A percentile compares a stretch with the other conserved stretches of the same genome.
phyloP scores from a whole-genome alignment of 306 rosid species.

The Lotus japonicus region DNA sequence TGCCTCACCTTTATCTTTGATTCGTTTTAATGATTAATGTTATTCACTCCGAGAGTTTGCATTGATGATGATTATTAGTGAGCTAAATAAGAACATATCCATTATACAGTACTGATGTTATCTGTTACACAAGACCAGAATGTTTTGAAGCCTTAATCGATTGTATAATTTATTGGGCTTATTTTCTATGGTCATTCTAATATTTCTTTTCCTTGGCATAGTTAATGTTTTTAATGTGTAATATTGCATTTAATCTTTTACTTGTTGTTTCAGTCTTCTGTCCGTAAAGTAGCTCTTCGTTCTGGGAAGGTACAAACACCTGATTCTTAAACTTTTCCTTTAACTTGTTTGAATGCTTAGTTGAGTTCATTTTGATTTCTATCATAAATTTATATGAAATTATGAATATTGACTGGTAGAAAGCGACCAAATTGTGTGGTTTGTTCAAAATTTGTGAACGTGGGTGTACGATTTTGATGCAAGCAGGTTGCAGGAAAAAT shows the following conservation, averaged over 20 bases:
- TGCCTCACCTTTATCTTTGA: not conserved
- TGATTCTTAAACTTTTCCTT: conserved; percentile 15
- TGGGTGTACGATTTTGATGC: too few species aligned
- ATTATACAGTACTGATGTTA: not conserved
- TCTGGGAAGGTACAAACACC: conserved; percentile 66
- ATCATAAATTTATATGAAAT: not conserved
- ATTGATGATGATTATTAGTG: not conserved
- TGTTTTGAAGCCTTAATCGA: not conserved
- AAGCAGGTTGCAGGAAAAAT: too few species aligned
- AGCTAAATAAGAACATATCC: not conserved
- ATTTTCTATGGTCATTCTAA: not conserved
- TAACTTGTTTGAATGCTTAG: not conserved
- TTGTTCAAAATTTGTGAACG: too few species aligned
- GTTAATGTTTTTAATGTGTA: not conserved
- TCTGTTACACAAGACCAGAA: not conserved
- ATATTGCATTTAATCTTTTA: conserved; percentile 8
- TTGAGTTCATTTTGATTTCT: not conserved
- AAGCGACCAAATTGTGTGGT: too few species aligned
- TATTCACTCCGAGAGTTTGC: not conserved
- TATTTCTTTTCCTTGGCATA: not conserved
- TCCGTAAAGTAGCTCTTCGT: conserved; percentile 75
- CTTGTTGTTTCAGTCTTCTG: conserved; percentile 68
- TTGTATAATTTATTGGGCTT: not conserved
- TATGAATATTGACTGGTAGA: not conserved
- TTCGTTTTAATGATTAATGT: not conserved